Evolutionary conservation across 1,139 yeast genomes (phyloP), one percentile per base, ranked within the genome.

Genomic region (Lodderomyces elongisporus): DNA sequence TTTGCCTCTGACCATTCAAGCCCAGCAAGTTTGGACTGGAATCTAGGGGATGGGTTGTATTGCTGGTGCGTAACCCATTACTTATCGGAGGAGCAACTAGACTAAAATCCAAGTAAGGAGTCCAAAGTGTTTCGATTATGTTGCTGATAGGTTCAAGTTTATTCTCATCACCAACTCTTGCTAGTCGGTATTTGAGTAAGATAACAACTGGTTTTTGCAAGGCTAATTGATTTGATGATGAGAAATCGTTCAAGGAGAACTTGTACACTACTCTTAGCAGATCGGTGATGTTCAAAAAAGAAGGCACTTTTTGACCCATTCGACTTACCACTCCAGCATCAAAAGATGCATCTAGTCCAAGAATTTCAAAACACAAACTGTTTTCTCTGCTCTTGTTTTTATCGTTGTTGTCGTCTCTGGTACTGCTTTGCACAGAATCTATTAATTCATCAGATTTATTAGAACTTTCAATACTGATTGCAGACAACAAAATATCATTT

Each of bases 41-140:
- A 32, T 54, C 60, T 17, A 46, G 23, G 17, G 52, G 60, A 2
- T 60, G 47, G 31, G 48, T 42, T 28, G 43, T 48, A 23, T 45
- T 44, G 3, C 55, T 38, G 2, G 59, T 47, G 37, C 62, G 64
- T 28, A 65, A 49, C 3, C 68, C 57, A 41, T 58, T 62, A 37
- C 62, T 66, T 17, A 66, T 66, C 3, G 74, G 70, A 1, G 75
- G 67, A 1, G 76, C 73, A 28, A 61, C 50, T 4, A 65, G 54
- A 35, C 68, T 71, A 45, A 79, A 77, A 43, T 79, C 87, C 24
- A 80, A 60, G 30, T 62, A 62, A 1, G 89, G 83, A 3, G 73
- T 60, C 80, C 88, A 78, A 32, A 62, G 61, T 0, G 85, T 79
- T 9, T 59, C 53, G n/a, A 80, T 67, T 5, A 47, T 38, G 38